These are phyloP conservation scores for Talaromyces nanjingensis DNA, from an alignment of 495 filamentous ascomycete species.

Conservation along the genomic window DNA sequence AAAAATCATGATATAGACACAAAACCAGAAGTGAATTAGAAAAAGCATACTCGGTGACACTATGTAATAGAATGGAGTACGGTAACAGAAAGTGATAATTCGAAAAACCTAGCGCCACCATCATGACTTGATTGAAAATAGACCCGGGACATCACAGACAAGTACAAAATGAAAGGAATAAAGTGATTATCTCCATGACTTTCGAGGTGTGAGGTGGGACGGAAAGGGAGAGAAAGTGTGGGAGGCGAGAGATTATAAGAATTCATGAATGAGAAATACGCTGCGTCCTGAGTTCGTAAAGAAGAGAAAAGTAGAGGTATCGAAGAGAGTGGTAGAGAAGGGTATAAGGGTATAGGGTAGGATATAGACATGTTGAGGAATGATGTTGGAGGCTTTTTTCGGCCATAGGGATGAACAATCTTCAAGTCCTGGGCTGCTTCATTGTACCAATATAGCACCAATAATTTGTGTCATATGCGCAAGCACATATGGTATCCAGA, in stretches of 20 bases:
- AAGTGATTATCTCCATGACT: background rate
- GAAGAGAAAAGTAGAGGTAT: background rate
- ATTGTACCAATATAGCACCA: constrained; percentile 3
- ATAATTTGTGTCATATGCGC: background rate
- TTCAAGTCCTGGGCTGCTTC: background rate
- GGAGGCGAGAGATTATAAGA: background rate
- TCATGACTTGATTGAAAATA: background rate
- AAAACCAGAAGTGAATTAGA: background rate
- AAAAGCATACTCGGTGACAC: background rate
- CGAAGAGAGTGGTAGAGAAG: background rate
- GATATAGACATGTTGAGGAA: background rate
- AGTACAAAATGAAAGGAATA: background rate
- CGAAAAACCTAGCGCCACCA: background rate
- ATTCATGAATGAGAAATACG: background rate
- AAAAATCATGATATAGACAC: background rate
- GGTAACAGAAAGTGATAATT: background rate
- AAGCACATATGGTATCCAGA: background rate
- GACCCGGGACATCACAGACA: background rate
- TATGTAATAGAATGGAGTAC: background rate
- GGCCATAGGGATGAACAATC: background rate
- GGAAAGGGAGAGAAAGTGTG: background rate
- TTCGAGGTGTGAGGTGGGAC: background rate
- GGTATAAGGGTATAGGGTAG: background rate
- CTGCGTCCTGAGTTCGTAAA: constrained; percentile 1
- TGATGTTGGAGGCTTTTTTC: background rate